phyloP scores from a whole-genome alignment of 2,329 filamentous ascomycete species.

The Onygenales sp. region DNA sequence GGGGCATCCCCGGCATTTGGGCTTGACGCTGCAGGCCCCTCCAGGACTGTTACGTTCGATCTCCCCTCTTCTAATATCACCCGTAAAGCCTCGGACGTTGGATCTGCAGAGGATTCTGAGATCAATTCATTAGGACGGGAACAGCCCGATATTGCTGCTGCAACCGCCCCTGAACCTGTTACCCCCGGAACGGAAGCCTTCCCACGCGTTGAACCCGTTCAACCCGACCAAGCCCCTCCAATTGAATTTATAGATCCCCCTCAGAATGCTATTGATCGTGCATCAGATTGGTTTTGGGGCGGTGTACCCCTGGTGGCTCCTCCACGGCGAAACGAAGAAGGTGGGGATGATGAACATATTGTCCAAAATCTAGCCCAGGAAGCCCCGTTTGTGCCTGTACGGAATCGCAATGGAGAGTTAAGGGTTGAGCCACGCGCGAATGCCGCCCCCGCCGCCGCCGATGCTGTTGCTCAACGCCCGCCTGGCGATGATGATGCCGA shows the following conservation, averaged over 20 bases:
- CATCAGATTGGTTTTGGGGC: slow-evolving; percentile 39
- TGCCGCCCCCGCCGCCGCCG: background rate
- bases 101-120: background rate
- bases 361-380: slow-evolving; percentile 52
- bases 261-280: slow-evolving; percentile 15
- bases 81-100: background rate
- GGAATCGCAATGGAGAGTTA: slow-evolving; percentile 25
- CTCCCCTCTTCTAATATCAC: background rate
- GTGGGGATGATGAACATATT: slow-evolving; percentile 42
- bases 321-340: slow-evolving; percentile 26
- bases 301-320: slow-evolving; percentile 20
- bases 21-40: slow-evolving; percentile 1
- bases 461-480: slow-evolving; percentile 28
- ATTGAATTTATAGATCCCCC: slow-evolving; percentile 8
- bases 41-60: background rate
- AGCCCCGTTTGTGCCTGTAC: slow-evolving; percentile 49
- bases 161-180: too few species aligned
- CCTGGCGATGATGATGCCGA: slow-evolving; percentile 49
- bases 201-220: too few species aligned
- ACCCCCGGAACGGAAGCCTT: too few species aligned
- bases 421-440: slow-evolving; percentile 33
- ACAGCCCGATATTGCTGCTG: too few species aligned
- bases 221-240: background rate
- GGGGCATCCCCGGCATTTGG: background rate
- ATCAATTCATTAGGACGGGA: too few species aligned